phyloP scores from a whole-genome alignment of 805 yeast species.

The Yamadazyma takamatsuzukensis region DNA sequence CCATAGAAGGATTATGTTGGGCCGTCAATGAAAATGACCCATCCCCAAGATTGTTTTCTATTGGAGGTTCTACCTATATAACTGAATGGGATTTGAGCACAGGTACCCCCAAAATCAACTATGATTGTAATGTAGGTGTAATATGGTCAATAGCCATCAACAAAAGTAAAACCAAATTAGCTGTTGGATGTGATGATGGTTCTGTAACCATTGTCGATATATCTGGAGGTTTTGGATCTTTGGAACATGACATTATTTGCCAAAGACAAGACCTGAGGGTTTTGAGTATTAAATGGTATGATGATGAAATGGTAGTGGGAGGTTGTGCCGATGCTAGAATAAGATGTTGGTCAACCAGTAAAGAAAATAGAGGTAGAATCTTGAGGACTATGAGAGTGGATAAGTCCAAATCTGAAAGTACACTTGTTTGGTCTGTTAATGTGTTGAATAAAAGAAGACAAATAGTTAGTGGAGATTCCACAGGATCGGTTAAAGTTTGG shows the following conservation, averaged over 20 bases:
- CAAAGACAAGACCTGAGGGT: slow-evolving; percentile 85
- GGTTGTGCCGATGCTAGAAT: slow-evolving; percentile 96
- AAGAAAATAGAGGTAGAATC: slow-evolving; percentile 59
- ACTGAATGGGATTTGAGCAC: slow-evolving; percentile 89
- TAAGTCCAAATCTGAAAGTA: slow-evolving; percentile 77
- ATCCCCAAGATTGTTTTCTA: slow-evolving; percentile 79
- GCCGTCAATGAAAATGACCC: slow-evolving; percentile 45
- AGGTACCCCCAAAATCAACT: slow-evolving; percentile 68
- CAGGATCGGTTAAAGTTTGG: slow-evolving; percentile 94
- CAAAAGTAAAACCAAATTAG: slow-evolving; percentile 56
- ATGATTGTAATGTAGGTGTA: slow-evolving; percentile 89
- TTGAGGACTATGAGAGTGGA: slow-evolving; percentile 88
- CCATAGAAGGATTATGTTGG: slow-evolving; percentile 92
- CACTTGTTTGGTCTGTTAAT: slow-evolving; percentile 84
- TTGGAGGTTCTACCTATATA: slow-evolving; percentile 87
- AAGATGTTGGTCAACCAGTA: slow-evolving; percentile 66
- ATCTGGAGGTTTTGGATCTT: slow-evolving; percentile 79
- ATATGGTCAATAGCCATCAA: slow-evolving; percentile 84
- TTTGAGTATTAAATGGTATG: slow-evolving; percentile 73
- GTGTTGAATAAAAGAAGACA: slow-evolving; percentile 63
- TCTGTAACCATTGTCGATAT: slow-evolving; percentile 78
- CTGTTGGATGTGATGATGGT: slow-evolving; percentile 96
- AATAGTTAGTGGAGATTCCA: slow-evolving; percentile 93
- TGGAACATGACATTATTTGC: slow-evolving; percentile 72
- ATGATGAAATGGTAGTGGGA: slow-evolving; percentile 65